Base-by-base conservation (phyloP, 179 eudicot species). In the Spinacia oleracea region DNA sequence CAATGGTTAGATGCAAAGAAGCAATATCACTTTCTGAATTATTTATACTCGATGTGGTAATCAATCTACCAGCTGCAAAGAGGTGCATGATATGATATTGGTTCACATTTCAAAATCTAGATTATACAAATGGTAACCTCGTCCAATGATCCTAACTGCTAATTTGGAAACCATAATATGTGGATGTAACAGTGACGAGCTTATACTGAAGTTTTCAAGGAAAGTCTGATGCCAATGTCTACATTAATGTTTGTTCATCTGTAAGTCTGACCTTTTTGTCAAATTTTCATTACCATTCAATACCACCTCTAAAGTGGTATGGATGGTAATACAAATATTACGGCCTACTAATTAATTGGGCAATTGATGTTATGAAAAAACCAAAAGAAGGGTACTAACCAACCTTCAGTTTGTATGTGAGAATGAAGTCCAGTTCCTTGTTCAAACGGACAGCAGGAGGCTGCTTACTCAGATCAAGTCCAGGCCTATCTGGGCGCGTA, bases 361-460 rank as follows among this genome's bases (percentile, higher is more conserved):
- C 35, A 3, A 2, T 29, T 21, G 10, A 40, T 45, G 31, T 48
- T 51, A 53, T 10, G 14, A 65, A 74, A 42, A 6, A 18, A 38
- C 46, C 38, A 9, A 29, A 55, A 75, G 16, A 75, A 76, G 80
- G 70, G 25, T 42, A 59, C 29, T 8, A 48, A 50, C 50, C 62
- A 76, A 93, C 98, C 98, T 96, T 93, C 53, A 96, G 88, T 84
- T 96, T 96, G 90, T 86, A 96, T 56, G 97, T 91, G 78, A 96
- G 93, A 79, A 96, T 91, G 77, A 81, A 90, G 71, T 86, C 97
- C 66, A 96, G 81, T 78, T 96, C 98, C 86, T 96, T 90, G 87
- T 96, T 96, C 85, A 96, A 80, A 70, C 99, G 97, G 72, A 96
- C 99, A 82, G 99, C 99, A 40, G 98, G 99, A 74, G 98, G 98